phyloP scores from a whole-genome alignment of 345 rosid genomes.

The Moringa oleifera region DNA sequence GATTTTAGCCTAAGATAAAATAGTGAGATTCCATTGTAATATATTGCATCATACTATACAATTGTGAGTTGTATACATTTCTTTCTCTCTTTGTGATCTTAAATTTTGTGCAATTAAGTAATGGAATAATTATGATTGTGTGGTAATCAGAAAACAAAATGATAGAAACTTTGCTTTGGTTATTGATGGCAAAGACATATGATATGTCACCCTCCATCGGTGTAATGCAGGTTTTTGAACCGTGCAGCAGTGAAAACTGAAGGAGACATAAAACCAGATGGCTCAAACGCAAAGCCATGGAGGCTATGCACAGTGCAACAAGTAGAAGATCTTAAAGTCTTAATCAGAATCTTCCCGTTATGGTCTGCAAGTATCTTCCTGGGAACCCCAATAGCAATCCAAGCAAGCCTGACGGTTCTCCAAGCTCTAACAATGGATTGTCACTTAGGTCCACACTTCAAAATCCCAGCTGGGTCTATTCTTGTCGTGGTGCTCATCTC shows the following conservation, averaged over 20 bases:
- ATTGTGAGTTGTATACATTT: no score
- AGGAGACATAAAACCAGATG: conserved; percentile 30
- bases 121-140: background rate
- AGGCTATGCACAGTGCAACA: conserved; percentile 41
- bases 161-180: no score
- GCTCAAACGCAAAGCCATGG: conserved; percentile 34
- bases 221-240: conserved; percentile 33
- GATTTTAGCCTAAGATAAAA: no score
- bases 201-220: background rate
- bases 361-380: conserved; percentile 29
- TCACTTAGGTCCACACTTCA: conserved; percentile 33
- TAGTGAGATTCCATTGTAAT: no score
- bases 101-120: no score
- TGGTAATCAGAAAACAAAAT: no score
- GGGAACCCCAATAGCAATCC: conserved; percentile 28
- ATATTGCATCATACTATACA: no score
- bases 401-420: conserved; percentile 24
- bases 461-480: conserved; percentile 34
- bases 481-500: conserved; percentile 17
- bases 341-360: conserved; percentile 30
- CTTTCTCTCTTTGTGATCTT: no score
- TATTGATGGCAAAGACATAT: background rate
- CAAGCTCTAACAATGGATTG: conserved; percentile 46
- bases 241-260: conserved; percentile 36
- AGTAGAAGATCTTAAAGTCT: conserved; percentile 43